Base-by-base conservation (phyloP, 1,284 basidiomycete genomes). In the Limonomyces culmigenus region DNA sequence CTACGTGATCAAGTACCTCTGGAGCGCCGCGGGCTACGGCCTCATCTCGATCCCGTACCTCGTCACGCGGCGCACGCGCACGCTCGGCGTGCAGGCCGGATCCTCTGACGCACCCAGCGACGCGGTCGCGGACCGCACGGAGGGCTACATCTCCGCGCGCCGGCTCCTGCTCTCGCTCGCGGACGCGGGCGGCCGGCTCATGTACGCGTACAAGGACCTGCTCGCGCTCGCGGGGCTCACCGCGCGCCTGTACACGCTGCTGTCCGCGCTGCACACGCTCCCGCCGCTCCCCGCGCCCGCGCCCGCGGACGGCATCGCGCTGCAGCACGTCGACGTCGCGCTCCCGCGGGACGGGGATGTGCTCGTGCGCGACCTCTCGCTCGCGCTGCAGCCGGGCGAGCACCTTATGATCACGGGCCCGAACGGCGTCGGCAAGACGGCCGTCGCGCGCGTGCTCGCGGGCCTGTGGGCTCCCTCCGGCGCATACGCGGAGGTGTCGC, bases 131-230 rank as follows among this genome's bases (percentile, higher is more conserved):
- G 51, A 53, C 31, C 60, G 75, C 31, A 79, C 77, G 0, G 76
- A 80, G 47, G 71, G 76, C n/a, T 97, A 97, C 54, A 89, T 97
- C 39, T 93, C 91, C 16, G 95, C 92, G 43, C 73, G 91, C n/a
- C 72, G 92, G 15, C 68, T 97, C 3, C 66, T 97, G 2, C 66
- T 97, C 23, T 91, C 91, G 0, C 71, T 96, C 4, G 91, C 92
- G 3, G 92, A 98, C 48, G 93, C 92, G 0, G 93, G 92, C 15
- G 89, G 91, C 2, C 68, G 89, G 25, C 60, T 95, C 30, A 89
- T 89, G 85, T 87, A 86, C 50, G 80, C 83, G 5, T 27, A 88
- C 55, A 88, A 88, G 50, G 89, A 93, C 47, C 63, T 98, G 2
- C 76, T 95, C 30, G 87, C 95, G 52, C 70, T 97, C 18, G 88